Conservation (phyloP, 495 filamentous ascomycete species). For the Neurospora cerealis region DNA sequence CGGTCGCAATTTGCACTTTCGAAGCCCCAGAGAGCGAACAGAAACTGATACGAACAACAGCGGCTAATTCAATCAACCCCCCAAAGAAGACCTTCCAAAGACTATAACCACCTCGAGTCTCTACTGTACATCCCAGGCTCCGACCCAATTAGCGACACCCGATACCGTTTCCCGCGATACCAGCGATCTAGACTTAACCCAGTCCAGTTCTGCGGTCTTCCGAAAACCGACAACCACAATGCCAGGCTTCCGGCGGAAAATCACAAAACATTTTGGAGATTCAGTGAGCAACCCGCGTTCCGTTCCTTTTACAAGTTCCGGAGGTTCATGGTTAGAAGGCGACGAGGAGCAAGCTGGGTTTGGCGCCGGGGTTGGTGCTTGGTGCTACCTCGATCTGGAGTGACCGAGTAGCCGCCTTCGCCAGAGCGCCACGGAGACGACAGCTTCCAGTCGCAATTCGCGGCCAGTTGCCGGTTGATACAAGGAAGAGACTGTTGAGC, state of each 20-base stretch:
- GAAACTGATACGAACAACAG: not conserved
- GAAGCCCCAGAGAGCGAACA: not conserved
- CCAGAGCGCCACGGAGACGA: not conserved
- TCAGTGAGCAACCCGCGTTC: constrained; percentile 15
- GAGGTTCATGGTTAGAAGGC: not conserved
- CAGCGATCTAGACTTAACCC: not conserved
- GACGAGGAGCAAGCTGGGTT: not conserved
- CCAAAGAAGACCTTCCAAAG: not conserved
- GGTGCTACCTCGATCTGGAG: not conserved
- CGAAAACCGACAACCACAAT: not conserved
- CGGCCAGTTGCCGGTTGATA: not conserved
- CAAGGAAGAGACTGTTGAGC: not conserved
- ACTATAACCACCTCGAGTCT: not conserved
- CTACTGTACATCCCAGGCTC: not conserved
- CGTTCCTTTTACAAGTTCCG: not conserved
- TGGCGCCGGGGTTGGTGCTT: not conserved
- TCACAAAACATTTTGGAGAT: constrained; percentile 26
- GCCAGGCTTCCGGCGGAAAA: constrained; percentile 25
- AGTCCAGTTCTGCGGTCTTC: not conserved
- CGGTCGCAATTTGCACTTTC: not conserved
- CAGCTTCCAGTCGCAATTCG: not conserved
- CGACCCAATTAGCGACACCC: not conserved
- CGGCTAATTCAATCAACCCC: not conserved
- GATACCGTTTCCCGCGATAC: not conserved
- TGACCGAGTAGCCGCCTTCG: not conserved